Evolutionary conservation across 192 early-diverging fungal species (phyloP).

Genomic region (Entomortierella chlamydospora): DNA sequence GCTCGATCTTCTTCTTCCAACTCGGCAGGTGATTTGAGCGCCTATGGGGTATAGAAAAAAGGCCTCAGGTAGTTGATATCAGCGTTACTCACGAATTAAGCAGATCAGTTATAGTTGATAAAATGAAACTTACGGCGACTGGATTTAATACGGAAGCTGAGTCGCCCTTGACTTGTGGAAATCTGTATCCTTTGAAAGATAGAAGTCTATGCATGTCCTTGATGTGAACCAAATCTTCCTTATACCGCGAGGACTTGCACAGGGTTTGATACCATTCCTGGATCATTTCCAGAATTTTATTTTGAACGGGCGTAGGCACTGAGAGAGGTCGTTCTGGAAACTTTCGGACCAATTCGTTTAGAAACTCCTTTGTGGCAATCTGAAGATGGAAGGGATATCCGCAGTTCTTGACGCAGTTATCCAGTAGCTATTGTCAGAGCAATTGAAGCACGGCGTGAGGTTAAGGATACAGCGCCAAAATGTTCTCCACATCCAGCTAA

Average conservation of each 20-base stretch:
- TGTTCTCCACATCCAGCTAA: too few species aligned
- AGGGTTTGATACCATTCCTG: constrained; percentile 95
- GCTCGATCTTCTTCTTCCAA: constrained; percentile 93
- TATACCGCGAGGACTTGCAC: constrained; percentile 87
- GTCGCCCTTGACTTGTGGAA: constrained; percentile 74
- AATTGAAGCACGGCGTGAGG: background rate
- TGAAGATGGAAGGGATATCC: constrained; percentile 98
- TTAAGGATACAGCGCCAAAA: background rate
- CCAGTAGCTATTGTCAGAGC: constrained; percentile 73
- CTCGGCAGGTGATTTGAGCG: constrained; percentile 92
- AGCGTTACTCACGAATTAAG: too few species aligned
- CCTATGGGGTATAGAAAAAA: constrained; percentile 25
- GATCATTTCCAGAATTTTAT: constrained; percentile 91
- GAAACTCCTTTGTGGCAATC: constrained; percentile 95
- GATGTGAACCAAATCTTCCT: constrained; percentile 94
- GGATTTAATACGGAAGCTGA: constrained; percentile 75
- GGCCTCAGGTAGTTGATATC: background rate
- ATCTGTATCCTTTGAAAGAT: constrained; percentile 87
- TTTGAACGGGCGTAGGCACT: constrained; percentile 76
- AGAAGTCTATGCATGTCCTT: constrained; percentile 95
- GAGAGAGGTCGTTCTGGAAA: constrained; percentile 92
- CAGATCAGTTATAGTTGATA: too few species aligned
- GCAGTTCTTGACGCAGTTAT: constrained; percentile 99
- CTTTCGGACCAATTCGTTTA: constrained; percentile 93
- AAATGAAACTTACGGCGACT: constrained; percentile 36